Evolutionary conservation across 2,329 filamentous ascomycete genomes (phyloP).

Genomic region (Penicillium sp.): DNA sequence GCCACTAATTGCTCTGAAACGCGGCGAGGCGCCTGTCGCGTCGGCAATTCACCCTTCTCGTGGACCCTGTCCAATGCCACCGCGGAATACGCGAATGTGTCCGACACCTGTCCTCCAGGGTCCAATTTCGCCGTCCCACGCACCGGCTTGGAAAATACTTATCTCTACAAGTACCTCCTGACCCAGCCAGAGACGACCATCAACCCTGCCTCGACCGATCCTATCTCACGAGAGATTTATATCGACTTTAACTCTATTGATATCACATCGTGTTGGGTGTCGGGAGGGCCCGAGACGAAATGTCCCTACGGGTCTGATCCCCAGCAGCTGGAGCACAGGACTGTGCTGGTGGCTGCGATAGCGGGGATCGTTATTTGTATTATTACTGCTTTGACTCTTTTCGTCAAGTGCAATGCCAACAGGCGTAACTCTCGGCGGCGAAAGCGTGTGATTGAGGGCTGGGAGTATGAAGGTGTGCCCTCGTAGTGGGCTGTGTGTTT

Average conservation of each 20-base stretch:
- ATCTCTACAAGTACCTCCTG: conserved; percentile 52
- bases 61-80: conserved; percentile 56
- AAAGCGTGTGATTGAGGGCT: conserved; percentile 56
- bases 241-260: conserved; percentile 65
- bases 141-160: conserved; percentile 65
- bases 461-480: conserved; percentile 71
- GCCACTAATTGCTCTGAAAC: conserved; percentile 57
- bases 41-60: conserved; percentile 55
- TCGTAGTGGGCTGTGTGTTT: conserved; percentile 31
- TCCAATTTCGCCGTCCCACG: conserved; percentile 60
- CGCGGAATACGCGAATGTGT: conserved; percentile 49
- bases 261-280: conserved; percentile 61
- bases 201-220: conserved; percentile 29
- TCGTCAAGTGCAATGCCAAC: conserved; percentile 67
- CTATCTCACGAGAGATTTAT: conserved; percentile 49
- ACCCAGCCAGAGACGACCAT: conserved; percentile 31
- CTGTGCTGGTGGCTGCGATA: conserved; percentile 63
- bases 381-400: conserved; percentile 61
- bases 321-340: conserved; percentile 47
- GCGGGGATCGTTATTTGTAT: conserved; percentile 65
- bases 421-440: conserved; percentile 55
- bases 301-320: conserved; percentile 60
- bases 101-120: conserved; percentile 51
- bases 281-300: conserved; percentile 54
- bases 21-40: conserved; percentile 60